Percentiles rank a stretch among this genome's conserved stretches.
Conservation (phyloP, 495 filamentous ascomycete species). For the Podospora pseudopauciseta region DNA sequence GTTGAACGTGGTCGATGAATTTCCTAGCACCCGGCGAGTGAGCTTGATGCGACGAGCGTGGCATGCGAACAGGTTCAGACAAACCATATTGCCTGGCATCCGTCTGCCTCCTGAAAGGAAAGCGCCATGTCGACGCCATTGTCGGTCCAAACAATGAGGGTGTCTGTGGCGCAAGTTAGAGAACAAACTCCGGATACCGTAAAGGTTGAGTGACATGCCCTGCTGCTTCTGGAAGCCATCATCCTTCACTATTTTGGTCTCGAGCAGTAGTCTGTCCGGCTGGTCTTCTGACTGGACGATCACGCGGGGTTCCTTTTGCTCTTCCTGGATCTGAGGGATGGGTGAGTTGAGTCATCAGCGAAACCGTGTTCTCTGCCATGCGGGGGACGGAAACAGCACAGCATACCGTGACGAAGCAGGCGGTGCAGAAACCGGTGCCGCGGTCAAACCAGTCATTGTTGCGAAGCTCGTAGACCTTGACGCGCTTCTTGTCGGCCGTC, state of each 20-base stretch:
- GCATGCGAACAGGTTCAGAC: conserved; percentile 10
- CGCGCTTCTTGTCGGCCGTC: conserved; percentile 82
- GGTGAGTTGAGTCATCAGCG: neutral
- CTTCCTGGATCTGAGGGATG: conserved; percentile 38
- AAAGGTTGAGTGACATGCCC: conserved; percentile 52
- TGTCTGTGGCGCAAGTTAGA: conserved; percentile 59
- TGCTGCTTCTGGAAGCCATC: conserved; percentile 99
- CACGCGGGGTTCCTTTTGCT: conserved; percentile 73
- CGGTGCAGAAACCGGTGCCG: conserved; percentile 92
- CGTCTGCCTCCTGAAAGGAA: conserved; percentile 96
- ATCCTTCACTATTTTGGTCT: conserved; percentile 87
- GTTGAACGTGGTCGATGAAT: conserved; percentile 82
- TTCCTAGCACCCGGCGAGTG: conserved; percentile 57
- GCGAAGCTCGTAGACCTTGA: conserved; percentile 97
- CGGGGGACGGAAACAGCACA: neutral
- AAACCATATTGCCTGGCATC: conserved; percentile 88
- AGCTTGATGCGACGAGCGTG: conserved; percentile 9
- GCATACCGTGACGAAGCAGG: conserved; percentile 73
- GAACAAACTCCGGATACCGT: neutral
- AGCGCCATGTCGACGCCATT: conserved; percentile 93
- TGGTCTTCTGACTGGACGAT: conserved; percentile 92
- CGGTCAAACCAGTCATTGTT: conserved; percentile 99
- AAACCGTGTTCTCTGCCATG: neutral
- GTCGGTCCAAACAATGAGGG: conserved; percentile 97
- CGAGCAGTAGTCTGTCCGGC: conserved; percentile 73